Base-by-base conservation (phyloP, 2,329 filamentous ascomycete genomes). In the Mollisia scopiformis region DNA sequence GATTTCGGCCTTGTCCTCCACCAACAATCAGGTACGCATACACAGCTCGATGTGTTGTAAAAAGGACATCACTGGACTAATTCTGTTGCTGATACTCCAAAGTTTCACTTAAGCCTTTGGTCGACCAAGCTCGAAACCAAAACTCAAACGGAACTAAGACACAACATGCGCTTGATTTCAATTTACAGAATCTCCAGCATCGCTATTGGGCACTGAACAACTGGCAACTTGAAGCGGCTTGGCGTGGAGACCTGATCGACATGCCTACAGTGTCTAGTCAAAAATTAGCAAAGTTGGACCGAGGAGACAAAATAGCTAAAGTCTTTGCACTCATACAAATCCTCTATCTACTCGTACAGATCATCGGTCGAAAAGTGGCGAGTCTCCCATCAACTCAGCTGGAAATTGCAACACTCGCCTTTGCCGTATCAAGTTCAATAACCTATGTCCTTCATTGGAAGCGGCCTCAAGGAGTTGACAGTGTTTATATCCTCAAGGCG, bases 371-470 rank as follows among this genome's bases (percentile, higher is more conserved):
- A 3, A 58, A 41, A 16, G 10, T 11, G 4, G 28, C 27, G 5
- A 43, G 55, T 10, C 25, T 62, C n/a, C 41, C 55, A 30, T 54
- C 57, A 21, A 53, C 59, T 1, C 59, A 62, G 27, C 47, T 62
- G 25, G 59, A 62, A n/a, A 37, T 62, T 11, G 43, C 55, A 3
- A 49, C 43, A n/a, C 28, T 57, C 41, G 59, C 59, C 25, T 62
- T 62, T 23, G 27, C 54, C 28, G 39, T 28, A 6, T 58, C 55
- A 4, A 58, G 46, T 31, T 27, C 58, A 19, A 6, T 62, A 0
- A 55, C 57, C 1, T 62, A 62, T 35, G 21, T 28, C 10, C 25
- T 54, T 14, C 51, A 30, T n/a, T 62, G 59, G 59, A 41, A 41
- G 13, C 57, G 39, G 14, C 59, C 59, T 2, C 55, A 55, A 8